These are phyloP conservation scores for Thermomyces lanuginosus DNA, from an alignment of 2,329 filamentous ascomycete species.

Conservation along the genomic window DNA sequence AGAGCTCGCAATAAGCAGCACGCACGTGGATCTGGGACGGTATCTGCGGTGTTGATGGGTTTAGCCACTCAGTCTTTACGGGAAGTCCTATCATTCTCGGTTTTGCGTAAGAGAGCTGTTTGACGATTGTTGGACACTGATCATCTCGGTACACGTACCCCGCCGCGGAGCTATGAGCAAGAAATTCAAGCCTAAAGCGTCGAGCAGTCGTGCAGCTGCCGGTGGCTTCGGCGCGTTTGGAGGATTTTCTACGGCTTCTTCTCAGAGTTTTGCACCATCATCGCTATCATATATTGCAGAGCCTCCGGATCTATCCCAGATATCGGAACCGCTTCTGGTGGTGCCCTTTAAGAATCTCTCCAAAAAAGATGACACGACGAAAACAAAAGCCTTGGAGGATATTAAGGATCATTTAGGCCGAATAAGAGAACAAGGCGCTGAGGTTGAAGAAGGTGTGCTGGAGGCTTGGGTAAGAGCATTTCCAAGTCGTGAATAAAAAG, in stretches of 20 bases:
- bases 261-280: constrained; percentile 35
- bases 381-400: constrained; percentile 79
- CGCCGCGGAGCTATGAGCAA: constrained; percentile 47
- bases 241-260: constrained; percentile 20
- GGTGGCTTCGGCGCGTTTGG: constrained; percentile 33
- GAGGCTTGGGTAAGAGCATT: constrained; percentile 61
- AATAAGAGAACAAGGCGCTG: constrained; percentile 37
- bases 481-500: constrained; percentile 2
- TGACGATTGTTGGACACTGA: too few species aligned
- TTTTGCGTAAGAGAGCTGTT: too few species aligned
- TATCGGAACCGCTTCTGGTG: constrained; percentile 66
- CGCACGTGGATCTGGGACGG: too few species aligned
- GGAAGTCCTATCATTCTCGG: too few species aligned
- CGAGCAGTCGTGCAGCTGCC: constrained; percentile 43
- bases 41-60: too few species aligned
- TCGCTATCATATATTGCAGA: constrained; percentile 73
- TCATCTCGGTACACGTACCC: too few species aligned
- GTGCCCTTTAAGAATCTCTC: constrained; percentile 84
- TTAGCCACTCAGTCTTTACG: too few species aligned
- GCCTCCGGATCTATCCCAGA: constrained; percentile 59
- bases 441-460: constrained; percentile 64
- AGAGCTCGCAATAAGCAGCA: too few species aligned
- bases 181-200: constrained; percentile 47
- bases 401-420: constrained; percentile 49
- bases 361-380: constrained; percentile 88